Base-by-base conservation (phyloP, 257 asterid genomes). In the Pogostemon cablin region DNA sequence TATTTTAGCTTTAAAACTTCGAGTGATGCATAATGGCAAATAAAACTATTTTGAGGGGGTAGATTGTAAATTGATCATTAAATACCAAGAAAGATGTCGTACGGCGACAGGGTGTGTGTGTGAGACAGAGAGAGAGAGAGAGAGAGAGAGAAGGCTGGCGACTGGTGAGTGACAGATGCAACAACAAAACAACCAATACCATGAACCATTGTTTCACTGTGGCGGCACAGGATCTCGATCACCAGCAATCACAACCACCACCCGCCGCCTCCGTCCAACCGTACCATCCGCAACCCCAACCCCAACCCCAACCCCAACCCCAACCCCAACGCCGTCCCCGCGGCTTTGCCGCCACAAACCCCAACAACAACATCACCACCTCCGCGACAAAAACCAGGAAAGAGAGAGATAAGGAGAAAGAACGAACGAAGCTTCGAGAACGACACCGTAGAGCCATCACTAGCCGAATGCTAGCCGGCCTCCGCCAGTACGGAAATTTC, bases 361-460 rank as follows among this genome's bases (percentile, higher is more conserved):
- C 84, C 67, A 39, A 66, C 58, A 62, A 56, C 37, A 75, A 66
- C 69, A 49, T 59, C 65, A 49, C 62, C 60, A 49, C 57, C 52
- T 3, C 74, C 44, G 71, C 79, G 3, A 58, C 71, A 44, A 87
- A 79, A 37, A 80, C 81, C 80, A 78, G 90, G 65, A 88, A 79
- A 44, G 95, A 88, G 87, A 81, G 95, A 65, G 95, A 88, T 37
- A 88, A 84, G 79, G 92, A 88, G 37, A 88, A 86, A 59, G 95
- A 88, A 69, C 83, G 95, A 6, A 88, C 95, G 37, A 88, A 88
- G 71, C 87, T 88, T 32, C 77, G 95, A 32, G 95, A 88, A 69
- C 91, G 95, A 6, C 90, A 88, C 79, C 85, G 95, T 7, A 81
- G 95, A 70, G 95, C 95, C 70, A 86, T 88, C 72, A 88, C 95